phyloP scores from a whole-genome alignment of 345 rosid species.

The Hypericum perforatum region DNA sequence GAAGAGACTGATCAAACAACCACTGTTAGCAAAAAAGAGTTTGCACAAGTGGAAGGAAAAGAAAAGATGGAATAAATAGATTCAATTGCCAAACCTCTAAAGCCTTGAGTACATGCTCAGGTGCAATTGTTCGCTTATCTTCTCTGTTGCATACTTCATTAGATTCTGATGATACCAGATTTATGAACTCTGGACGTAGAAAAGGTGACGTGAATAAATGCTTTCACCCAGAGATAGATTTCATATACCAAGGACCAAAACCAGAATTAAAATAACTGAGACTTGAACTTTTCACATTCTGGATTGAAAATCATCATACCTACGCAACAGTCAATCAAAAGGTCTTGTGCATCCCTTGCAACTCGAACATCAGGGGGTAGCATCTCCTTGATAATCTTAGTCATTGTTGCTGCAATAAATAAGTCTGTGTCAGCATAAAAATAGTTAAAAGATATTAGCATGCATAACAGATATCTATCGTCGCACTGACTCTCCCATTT shows the following conservation, averaged over 20 bases:
- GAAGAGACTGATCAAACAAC: too few species aligned
- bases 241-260: too few species aligned
- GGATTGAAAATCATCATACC: constrained; percentile 34
- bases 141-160: constrained; percentile 94
- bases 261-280: too few species aligned
- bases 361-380: constrained; percentile 98
- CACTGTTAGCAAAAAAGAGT: too few species aligned
- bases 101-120: constrained; percentile 98
- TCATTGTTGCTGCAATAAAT: constrained; percentile 76
- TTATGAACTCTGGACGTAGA: constrained; percentile 75
- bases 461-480: neutral
- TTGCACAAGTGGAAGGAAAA: neutral
- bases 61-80: neutral
- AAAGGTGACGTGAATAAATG: neutral
- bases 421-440: constrained; percentile 3
- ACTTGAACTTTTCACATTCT: too few species aligned
- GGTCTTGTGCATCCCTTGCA: constrained; percentile 99
- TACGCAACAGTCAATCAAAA: constrained; percentile 96
- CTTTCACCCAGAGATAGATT: too few species aligned
- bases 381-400: constrained; percentile 99
- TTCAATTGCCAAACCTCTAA: constrained; percentile 40
- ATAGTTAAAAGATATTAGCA: neutral
- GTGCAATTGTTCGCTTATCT: constrained; percentile 95
- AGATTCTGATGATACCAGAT: constrained; percentile 94
- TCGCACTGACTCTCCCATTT: too few species aligned